Percentiles rank a stretch among this genome's conserved stretches.
phyloP scores from a whole-genome alignment of 2,329 filamentous ascomycete species.

The Coniella lustricola region DNA sequence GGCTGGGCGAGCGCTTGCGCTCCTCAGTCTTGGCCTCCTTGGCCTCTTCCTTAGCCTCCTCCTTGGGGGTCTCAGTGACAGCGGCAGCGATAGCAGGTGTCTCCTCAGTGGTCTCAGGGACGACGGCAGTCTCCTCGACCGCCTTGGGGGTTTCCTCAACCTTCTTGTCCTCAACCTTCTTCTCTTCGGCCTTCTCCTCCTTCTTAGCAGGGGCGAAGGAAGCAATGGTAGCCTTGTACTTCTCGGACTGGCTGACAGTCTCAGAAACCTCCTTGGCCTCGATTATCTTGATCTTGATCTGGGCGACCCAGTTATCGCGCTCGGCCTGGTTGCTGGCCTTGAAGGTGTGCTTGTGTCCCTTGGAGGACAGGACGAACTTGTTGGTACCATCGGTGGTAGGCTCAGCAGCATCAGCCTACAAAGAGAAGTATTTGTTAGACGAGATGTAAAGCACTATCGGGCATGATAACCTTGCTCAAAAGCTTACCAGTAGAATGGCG shows the following conservation, averaged over 20 bases:
- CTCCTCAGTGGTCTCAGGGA: conserved; percentile 26
- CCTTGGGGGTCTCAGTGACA: conserved; percentile 24
- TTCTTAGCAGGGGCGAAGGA: conserved; percentile 51
- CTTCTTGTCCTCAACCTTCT: conserved; percentile 28
- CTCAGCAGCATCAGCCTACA: conserved; percentile 56
- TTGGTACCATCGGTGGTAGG: conserved; percentile 66
- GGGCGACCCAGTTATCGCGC: conserved; percentile 86
- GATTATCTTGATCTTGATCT: conserved; percentile 72
- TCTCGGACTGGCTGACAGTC: conserved; percentile 67
- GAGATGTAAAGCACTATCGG: background rate
- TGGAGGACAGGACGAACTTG: conserved; percentile 81
- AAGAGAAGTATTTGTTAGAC: background rate
- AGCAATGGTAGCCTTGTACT: conserved; percentile 81
- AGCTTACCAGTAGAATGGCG: conserved; percentile 80
- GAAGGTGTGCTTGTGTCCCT: conserved; percentile 89
- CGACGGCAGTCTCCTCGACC: conserved; percentile 24
- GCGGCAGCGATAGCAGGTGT: conserved; percentile 25
- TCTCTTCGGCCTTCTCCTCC: conserved; percentile 36
- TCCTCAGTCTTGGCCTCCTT: conserved; percentile 46
- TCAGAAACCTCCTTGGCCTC: conserved; percentile 79
- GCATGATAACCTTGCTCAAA: too few relatives aligned
- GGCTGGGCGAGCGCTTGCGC: conserved; percentile 55
- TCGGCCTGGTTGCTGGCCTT: conserved; percentile 69
- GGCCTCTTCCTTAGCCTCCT: conserved; percentile 24
- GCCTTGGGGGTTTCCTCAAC: conserved; percentile 27